Evolutionary conservation across 306 rosid genomes (phyloP), one percentile per base, ranked within the genome.

Genomic region (Amphicarpaea edgeworthii): DNA sequence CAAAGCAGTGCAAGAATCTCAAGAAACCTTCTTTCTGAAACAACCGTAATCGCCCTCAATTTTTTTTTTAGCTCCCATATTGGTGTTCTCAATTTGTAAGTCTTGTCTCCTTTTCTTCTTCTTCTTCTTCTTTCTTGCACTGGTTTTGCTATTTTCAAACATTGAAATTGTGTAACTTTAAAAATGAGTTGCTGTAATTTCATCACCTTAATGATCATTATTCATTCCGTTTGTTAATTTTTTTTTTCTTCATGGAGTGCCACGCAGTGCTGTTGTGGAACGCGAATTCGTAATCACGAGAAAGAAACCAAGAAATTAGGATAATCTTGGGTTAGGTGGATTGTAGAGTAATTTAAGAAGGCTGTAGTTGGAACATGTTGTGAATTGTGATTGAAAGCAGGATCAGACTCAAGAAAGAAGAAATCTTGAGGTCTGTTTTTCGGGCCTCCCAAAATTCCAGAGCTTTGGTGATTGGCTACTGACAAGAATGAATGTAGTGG

Each of bases 401-500:
- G 65, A 28, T 59, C 65, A 65, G 57, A 72, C 47, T 73, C 79
- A 46, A 32, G 68, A 34, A 34, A 34, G 40, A 7, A 34, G 40
- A 15, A 50, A 75, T 65, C 77, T 81, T 78, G 43, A 80, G 67
- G 73, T 68, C 72, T 74, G 66, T 81, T 72, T 51, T 50, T 76
- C 49, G 68, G 68, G 46, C 43, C 68, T 61, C 45, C 26, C 68
- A 34, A 34, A 61, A 59, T 21, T 87, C 77, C 59, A 70, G 79
- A 75, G 47, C 82, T 71, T 76, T 16, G 20, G 32, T 24, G 51
- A 72, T 58, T 72, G 60, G 77, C 21, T 43, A 66, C 68, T 80
- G 45, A 54, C 1, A 61, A 78, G 84, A 72, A 94, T 94, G 98
- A 90, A 91, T 81, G 93, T 91, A 75, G 97, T 94, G 55, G 98